These are phyloP conservation scores for Lolium multiflorum DNA, from an alignment of 176 grass and related monocot genomes.

Conservation along the genomic window DNA sequence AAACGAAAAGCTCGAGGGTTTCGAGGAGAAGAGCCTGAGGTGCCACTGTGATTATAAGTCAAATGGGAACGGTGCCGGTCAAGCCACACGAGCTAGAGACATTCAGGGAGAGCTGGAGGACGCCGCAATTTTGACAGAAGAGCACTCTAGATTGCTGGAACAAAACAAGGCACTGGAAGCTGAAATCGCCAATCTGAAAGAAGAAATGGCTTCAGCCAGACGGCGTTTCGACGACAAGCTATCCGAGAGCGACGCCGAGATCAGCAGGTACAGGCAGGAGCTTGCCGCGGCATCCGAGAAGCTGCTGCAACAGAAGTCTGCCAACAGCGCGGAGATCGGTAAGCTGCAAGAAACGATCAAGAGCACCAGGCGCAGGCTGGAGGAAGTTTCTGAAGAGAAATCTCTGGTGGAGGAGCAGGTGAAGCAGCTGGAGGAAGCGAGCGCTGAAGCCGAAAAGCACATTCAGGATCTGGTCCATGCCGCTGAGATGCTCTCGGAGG, in stretches of 20 bases:
- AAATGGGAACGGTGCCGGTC: constrained; percentile 33
- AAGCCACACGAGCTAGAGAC: constrained; percentile 18
- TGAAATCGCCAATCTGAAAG: constrained; percentile 43
- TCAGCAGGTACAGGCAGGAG: constrained; percentile 42
- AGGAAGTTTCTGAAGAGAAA: constrained; percentile 49
- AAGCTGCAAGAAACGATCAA: constrained; percentile 39
- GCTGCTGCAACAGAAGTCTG: constrained; percentile 27
- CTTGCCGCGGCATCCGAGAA: constrained; percentile 42
- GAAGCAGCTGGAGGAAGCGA: constrained; percentile 45
- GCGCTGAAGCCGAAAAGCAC: constrained; percentile 41
- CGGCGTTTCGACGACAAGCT: constrained; percentile 33
- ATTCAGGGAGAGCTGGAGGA: constrained; percentile 42
- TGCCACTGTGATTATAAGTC: constrained; percentile 42
- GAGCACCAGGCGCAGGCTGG: constrained; percentile 33
- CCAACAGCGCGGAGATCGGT: neutral
- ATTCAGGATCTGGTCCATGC: constrained; percentile 36
- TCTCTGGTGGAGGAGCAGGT: constrained; percentile 34
- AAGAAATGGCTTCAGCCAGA: constrained; percentile 37
- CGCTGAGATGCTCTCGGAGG: constrained; percentile 37
- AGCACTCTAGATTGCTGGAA: constrained; percentile 41
- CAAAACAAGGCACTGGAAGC: constrained; percentile 38
- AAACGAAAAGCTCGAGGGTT: constrained; percentile 46
- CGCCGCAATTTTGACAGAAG: constrained; percentile 29
- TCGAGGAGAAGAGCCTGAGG: constrained; percentile 46
- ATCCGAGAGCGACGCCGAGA: constrained; percentile 36